These are phyloP conservation scores for Xylaria palmicola DNA, from an alignment of 495 filamentous ascomycete species.

Conservation along the genomic window DNA sequence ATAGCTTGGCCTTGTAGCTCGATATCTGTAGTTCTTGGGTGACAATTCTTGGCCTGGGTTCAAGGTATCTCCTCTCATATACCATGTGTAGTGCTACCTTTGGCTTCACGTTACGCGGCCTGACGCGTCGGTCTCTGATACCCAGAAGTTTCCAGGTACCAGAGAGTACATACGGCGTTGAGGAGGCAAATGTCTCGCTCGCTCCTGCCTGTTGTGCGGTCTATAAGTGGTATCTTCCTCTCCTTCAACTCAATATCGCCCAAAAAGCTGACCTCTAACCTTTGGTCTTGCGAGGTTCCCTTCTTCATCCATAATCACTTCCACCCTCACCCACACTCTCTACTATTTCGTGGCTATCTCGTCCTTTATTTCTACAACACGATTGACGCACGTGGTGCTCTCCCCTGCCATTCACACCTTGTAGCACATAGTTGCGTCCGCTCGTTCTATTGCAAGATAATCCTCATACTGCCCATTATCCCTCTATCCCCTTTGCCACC, in stretches of 20 bases:
- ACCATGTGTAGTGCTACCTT: neutral
- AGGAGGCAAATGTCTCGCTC: slow-evolving; percentile 2
- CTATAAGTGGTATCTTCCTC: slow-evolving; percentile 1
- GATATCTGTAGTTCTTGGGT: neutral
- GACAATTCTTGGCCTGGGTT: neutral
- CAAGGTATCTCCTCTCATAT: neutral
- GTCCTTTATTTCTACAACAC: neutral
- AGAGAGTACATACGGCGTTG: neutral
- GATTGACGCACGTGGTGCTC: neutral
- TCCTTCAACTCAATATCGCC: neutral
- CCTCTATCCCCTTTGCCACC: neutral
- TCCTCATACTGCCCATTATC: neutral
- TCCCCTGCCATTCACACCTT: neutral
- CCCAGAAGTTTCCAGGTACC: neutral
- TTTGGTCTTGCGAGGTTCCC: neutral
- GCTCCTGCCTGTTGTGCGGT: neutral
- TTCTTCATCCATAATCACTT: neutral
- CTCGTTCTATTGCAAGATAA: neutral
- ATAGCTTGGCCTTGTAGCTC: neutral
- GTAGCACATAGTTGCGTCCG: neutral
- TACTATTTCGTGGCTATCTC: neutral
- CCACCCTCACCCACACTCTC: neutral
- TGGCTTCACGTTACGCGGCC: slow-evolving; percentile 15
- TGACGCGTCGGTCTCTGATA: slow-evolving; percentile 12
- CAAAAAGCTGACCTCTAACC: neutral